Evolutionary conservation across 768 basidiomycete species (phyloP).

Genomic region (Suillus plorans): DNA sequence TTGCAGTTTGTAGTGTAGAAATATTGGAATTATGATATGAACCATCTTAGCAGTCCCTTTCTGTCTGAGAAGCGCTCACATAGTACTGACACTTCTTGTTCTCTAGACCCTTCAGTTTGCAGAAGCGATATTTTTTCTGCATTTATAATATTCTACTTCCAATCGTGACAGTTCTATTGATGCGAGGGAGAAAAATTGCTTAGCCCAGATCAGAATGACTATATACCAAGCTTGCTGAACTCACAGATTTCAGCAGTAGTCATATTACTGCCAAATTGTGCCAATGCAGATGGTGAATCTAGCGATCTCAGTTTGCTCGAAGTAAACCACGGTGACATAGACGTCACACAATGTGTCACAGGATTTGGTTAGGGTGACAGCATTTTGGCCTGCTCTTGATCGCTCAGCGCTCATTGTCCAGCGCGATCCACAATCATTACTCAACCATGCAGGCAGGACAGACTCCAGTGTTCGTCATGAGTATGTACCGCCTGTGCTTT

Average conservation of each 20-base stretch:
- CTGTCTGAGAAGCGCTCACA: neutral
- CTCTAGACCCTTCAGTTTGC: neutral
- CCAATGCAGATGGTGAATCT: no score
- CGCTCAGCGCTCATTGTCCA: neutral
- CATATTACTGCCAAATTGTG: no score
- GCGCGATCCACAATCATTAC: neutral
- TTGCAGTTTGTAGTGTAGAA: neutral
- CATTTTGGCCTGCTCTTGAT: neutral
- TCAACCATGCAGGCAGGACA: conserved; percentile 42
- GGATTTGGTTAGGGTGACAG: neutral
- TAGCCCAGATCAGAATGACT: neutral
- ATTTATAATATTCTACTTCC: neutral
- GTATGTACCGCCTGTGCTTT: conserved; percentile 36
- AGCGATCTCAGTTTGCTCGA: no score
- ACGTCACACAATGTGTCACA: neutral
- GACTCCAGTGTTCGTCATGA: conserved; percentile 85
- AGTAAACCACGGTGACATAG: no score
- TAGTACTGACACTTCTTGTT: neutral
- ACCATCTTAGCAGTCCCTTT: neutral
- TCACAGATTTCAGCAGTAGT: neutral
- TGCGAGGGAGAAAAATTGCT: neutral
- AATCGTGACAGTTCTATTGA: neutral
- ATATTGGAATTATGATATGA: neutral
- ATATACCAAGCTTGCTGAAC: neutral
- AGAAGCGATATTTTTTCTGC: neutral